These are phyloP conservation scores for Berberis vulgaris DNA, from an alignment of 164 flowering plant species.

Conservation along the genomic window DNA sequence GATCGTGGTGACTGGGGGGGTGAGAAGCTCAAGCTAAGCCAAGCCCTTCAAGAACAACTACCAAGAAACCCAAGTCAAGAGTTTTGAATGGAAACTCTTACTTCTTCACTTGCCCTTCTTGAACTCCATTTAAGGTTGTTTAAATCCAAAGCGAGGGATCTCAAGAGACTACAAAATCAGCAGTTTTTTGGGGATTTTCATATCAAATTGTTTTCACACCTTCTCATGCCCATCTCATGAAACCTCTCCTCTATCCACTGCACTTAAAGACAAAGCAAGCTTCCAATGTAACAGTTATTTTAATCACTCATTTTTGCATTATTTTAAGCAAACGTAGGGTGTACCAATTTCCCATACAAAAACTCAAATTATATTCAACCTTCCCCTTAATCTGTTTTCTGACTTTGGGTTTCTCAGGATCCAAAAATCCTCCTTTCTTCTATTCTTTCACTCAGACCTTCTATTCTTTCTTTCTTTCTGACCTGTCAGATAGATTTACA, in stretches of 20 bases:
- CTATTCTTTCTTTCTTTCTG: slow-evolving; percentile 49
- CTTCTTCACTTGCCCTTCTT: slow-evolving; percentile 13
- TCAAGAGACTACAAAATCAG: slow-evolving; percentile 45
- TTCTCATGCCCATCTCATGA: slow-evolving; percentile 8
- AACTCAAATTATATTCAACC: slow-evolving; percentile 26
- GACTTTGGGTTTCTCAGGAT: slow-evolving; percentile 36
- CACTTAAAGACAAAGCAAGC: slow-evolving; percentile 39
- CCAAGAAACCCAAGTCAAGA: slow-evolving; percentile 46
- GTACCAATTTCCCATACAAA: slow-evolving; percentile 38
- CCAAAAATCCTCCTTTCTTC: slow-evolving; percentile 55
- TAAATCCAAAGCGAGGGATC: slow-evolving; percentile 49
- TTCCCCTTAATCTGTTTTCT: slow-evolving; percentile 10
- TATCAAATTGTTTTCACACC: slow-evolving; percentile 12
- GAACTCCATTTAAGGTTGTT: slow-evolving; percentile 16
- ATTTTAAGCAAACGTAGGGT: slow-evolving; percentile 14
- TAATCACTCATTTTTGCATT: slow-evolving; percentile 17
- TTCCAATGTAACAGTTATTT: slow-evolving; percentile 20
- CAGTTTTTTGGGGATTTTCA: slow-evolving; percentile 38
- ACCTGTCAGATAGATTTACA: slow-evolving; percentile 41
- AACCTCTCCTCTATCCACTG: slow-evolving; percentile 8
- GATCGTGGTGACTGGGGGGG: slow-evolving; percentile 15
- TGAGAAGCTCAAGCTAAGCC: slow-evolving; percentile 12
- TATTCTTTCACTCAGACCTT: slow-evolving; percentile 31
- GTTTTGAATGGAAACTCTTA: slow-evolving; percentile 23
- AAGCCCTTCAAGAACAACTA: slow-evolving; percentile 17